A percentile compares a stretch with the other conserved stretches of the same genome.
Conservation (phyloP, 371 early-diverging fungal genomes). For the Zancudomyces culisetae region DNA sequence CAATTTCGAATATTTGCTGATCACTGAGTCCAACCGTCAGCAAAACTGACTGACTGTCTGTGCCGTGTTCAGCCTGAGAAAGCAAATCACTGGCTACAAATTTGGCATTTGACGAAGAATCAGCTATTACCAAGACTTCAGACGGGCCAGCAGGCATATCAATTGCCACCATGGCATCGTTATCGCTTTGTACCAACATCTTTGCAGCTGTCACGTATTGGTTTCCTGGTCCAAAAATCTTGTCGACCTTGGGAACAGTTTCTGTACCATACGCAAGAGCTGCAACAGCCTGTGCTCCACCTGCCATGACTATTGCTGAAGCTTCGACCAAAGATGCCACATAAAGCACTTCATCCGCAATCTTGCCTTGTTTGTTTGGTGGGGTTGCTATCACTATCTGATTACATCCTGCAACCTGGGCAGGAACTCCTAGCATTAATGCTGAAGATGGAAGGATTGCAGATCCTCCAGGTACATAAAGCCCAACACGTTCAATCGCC, state of each 20-base stretch:
- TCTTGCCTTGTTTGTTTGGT: conserved; percentile 73
- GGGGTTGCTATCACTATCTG: conserved; percentile 94
- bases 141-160: conserved; percentile 99
- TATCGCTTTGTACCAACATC: conserved; percentile 87
- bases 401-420: conserved; percentile 87
- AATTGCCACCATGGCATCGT: conserved; percentile 75
- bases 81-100: conserved; percentile 90
- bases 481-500: conserved; percentile 87
- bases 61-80: conserved; percentile 94
- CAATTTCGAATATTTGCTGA: conserved; percentile 46
- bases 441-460: conserved; percentile 90
- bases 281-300: conserved; percentile 97
- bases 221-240: conserved; percentile 97
- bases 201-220: conserved; percentile 97
- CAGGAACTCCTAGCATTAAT: conserved; percentile 92
- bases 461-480: conserved; percentile 96
- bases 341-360: conserved; percentile 89
- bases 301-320: conserved; percentile 69
- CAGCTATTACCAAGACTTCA: conserved; percentile 89
- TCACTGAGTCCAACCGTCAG: conserved; percentile 55
- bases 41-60: conserved; percentile 89
- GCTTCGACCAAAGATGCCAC: conserved; percentile 96
- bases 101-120: conserved; percentile 55
- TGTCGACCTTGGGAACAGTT: conserved; percentile 90
- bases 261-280: conserved; percentile 95